A percentile compares a stretch with the other conserved stretches of the same genome.
Evolutionary conservation across 768 basidiomycete genomes (phyloP).

Genomic region (Tulasnella sp.): DNA sequence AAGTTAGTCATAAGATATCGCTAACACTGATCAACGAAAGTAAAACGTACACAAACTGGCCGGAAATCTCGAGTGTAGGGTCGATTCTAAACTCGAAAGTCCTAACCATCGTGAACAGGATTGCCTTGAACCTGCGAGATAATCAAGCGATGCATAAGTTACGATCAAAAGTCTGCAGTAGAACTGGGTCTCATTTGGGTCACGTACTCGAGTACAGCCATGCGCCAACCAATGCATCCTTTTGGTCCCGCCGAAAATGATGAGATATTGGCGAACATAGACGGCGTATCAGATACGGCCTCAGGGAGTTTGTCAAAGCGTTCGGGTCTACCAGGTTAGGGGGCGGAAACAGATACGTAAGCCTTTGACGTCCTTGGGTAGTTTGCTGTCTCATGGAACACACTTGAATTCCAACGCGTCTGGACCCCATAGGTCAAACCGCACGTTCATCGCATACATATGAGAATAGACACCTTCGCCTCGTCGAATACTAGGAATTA

Average conservation of each 20-base stretch:
- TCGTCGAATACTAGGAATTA: too few relatives aligned
- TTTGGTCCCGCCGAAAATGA: conserved; percentile 15
- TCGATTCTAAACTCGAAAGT: conserved; percentile 11
- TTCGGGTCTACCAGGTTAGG: conserved; percentile 7
- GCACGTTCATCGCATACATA: conserved; percentile 8
- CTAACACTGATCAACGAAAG: too few relatives aligned
- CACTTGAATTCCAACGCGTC: conserved; percentile 18
- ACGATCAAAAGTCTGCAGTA: too few relatives aligned
- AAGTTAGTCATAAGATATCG: too few relatives aligned
- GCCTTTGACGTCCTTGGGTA: too few relatives aligned
- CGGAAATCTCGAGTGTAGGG: background rate
- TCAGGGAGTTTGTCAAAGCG: conserved; percentile 1
- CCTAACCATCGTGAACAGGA: conserved; percentile 9
- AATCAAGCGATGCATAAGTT: too few relatives aligned
- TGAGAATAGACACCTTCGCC: conserved; percentile 9
- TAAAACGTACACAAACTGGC: conserved; percentile 4
- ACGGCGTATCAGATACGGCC: conserved; percentile 1
- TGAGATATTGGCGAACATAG: conserved; percentile 5
- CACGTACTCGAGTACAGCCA: conserved; percentile 15
- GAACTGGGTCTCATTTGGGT: too few relatives aligned
- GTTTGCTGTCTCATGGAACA: too few relatives aligned
- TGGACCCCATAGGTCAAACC: conserved; percentile 17
- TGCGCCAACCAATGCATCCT: conserved; percentile 15
- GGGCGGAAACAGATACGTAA: too few relatives aligned
- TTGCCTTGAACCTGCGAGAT: conserved; percentile 8